Evolutionary conservation across 2,329 filamentous ascomycete genomes (phyloP).

Genomic region (Ceratocystis cubensis): DNA sequence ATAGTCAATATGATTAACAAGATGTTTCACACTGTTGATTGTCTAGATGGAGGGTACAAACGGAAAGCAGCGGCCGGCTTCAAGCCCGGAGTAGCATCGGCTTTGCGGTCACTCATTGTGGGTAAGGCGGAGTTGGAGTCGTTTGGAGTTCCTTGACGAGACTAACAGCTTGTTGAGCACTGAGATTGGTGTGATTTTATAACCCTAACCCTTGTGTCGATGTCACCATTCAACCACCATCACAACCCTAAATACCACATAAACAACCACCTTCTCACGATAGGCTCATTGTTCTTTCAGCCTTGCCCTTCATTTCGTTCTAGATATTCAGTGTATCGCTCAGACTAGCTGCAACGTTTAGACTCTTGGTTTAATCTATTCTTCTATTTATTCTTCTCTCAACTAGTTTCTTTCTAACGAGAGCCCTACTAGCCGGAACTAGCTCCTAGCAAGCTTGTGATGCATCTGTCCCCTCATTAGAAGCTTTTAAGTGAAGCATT

Average conservation of each 20-base stretch:
- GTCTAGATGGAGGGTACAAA: neutral
- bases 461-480: conserved; percentile 1
- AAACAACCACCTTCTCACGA: neutral
- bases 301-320: neutral
- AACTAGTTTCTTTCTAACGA: neutral
- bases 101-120: conserved; percentile 9
- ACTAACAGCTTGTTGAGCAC: neutral
- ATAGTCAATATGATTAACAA: conserved; percentile 17
- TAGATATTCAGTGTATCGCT: neutral
- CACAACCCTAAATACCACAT: neutral
- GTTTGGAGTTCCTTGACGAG: neutral
- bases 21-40: neutral
- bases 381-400: no score
- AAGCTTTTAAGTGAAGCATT: neutral
- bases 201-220: neutral
- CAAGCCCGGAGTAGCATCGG: neutral
- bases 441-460: neutral
- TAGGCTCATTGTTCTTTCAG: neutral
- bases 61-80: conserved; percentile 16
- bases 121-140: neutral
- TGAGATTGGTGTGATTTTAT: neutral
- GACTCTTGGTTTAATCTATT: no score
- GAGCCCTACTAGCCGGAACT: neutral
- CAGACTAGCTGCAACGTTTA: neutral
- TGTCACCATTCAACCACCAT: no score